A percentile compares a stretch with the other conserved stretches of the same genome.
Conservation (phyloP, 352 stramenopile species). For the Phytopythium vexans region DNA sequence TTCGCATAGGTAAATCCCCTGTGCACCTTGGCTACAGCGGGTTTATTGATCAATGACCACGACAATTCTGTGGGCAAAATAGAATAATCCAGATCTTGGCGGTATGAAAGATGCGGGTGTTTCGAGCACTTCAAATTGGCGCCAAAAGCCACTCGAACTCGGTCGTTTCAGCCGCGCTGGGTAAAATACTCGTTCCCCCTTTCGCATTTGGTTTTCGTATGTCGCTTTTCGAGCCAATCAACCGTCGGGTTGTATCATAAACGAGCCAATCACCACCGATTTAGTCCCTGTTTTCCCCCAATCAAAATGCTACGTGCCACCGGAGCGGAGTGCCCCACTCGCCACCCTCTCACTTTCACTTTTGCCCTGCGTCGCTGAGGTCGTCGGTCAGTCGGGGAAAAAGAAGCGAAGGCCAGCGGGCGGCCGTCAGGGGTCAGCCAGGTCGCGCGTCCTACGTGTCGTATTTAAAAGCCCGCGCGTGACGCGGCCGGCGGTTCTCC, state of each 20-base stretch:
- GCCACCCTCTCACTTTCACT: constrained; percentile 33
- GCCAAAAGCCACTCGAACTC: no score
- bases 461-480: not conserved
- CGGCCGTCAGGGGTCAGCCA: not conserved
- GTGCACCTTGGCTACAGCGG: no score
- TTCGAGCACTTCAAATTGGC: no score
- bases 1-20: no score
- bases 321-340: not conserved
- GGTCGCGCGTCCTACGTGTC: not conserved
- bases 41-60: no score
- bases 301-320: not conserved
- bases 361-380: constrained; percentile 25
- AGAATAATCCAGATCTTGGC: no score
- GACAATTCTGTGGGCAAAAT: no score
- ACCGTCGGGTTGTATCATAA: not conserved
- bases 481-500: not conserved
- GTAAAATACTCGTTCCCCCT: no score
- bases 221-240: not conserved
- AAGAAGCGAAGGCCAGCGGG: constrained; percentile 7
- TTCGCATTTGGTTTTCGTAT: no score
- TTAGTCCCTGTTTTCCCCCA: constrained; percentile 15
- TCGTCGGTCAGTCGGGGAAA: constrained; percentile 5
- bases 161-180: no score
- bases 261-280: constrained; percentile 10
- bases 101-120: no score